Evolutionary conservation across 2,329 filamentous ascomycete species (phyloP).

Genomic region (Iodosphaeria phyllophila): DNA sequence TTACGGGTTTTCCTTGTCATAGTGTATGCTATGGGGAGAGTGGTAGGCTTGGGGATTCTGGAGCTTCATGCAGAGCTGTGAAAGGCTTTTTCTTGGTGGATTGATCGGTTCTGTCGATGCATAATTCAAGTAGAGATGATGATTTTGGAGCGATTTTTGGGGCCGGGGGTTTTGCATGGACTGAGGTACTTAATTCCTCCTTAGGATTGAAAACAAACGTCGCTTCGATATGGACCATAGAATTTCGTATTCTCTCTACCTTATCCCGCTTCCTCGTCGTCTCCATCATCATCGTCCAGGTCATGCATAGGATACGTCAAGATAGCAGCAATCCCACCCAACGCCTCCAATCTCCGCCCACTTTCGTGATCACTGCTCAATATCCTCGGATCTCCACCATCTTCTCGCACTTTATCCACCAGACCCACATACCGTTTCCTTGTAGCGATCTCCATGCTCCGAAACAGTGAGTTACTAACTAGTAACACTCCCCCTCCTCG

Average conservation of each 20-base stretch:
- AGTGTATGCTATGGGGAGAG: too few species aligned
- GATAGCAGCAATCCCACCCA: conserved; percentile 79
- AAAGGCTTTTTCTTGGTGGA: too few species aligned
- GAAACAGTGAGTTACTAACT: conserved; percentile 74
- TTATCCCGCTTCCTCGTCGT: conserved; percentile 16
- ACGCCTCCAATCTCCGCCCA: conserved; percentile 61
- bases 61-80: too few species aligned
- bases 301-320: conserved; percentile 77
- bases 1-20: too few species aligned
- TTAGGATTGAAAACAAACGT: too few species aligned
- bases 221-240: too few species aligned
- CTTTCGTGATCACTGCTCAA: conserved; percentile 90
- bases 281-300: conserved; percentile 50
- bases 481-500: conserved; percentile 69
- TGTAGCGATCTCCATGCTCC: conserved; percentile 59
- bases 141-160: too few species aligned
- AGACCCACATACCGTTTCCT: conserved; percentile 67
- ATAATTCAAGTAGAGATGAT: too few species aligned
- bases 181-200: too few species aligned
- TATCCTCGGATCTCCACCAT: conserved; percentile 77
- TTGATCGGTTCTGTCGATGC: too few species aligned
- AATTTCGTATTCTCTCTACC: conserved; percentile 12
- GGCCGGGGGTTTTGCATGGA: too few species aligned
- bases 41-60: too few species aligned
- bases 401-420: conserved; percentile 72